Evolutionary conservation across 176 grass and related monocot species (phyloP), one percentile per base, ranked within the genome.

Genomic region (Avena atlantica): DNA sequence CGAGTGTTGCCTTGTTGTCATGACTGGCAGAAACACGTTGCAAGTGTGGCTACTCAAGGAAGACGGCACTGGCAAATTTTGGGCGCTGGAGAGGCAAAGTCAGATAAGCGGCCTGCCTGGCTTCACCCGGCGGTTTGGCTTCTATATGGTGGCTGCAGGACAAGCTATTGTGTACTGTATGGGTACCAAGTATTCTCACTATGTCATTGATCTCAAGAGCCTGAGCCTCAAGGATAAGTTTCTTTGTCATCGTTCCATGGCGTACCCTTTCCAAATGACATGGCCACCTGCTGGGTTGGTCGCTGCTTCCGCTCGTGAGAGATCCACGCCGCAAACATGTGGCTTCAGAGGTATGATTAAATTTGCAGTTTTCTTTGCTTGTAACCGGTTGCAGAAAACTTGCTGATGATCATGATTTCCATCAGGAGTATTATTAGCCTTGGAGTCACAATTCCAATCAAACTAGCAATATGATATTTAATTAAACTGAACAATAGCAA

Each of bases 11-110:
- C 82, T 84, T 76, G 82, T 84, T 24, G 14, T 56, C 42, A 58
- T 85, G 15, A 17, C 36, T 65, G 83, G 83, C 20, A 36, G 8
- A 61, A 10, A 24, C 34, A 44, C 58, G 62, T 11, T 64, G 44
- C 83, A 85, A 16, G 17, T 85, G 83, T 85, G 83, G 83, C 12
- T 85, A 42, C 71, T 85, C 60, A 47, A 48, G 53, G 25, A 65
- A 25, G 20, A 76, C 4, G 56, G 44, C 64, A 24, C 16, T 19
- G 20, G 8, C 20, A 11, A 9, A 10, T 1, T 3, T 11, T 64
- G 83, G 83, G 58, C 37, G 27, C 25, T 48, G 55, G 17, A 57
- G 12, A 57, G 19, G 17, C 55, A 57, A 57, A 2, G 17, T 5
- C 5, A 20, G 1, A 57, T 19, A 57, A 8, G 55, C 17, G 17